phyloP scores from a whole-genome alignment of 2,329 filamentous ascomycete genomes.

The Monosporascus sp. region DNA sequence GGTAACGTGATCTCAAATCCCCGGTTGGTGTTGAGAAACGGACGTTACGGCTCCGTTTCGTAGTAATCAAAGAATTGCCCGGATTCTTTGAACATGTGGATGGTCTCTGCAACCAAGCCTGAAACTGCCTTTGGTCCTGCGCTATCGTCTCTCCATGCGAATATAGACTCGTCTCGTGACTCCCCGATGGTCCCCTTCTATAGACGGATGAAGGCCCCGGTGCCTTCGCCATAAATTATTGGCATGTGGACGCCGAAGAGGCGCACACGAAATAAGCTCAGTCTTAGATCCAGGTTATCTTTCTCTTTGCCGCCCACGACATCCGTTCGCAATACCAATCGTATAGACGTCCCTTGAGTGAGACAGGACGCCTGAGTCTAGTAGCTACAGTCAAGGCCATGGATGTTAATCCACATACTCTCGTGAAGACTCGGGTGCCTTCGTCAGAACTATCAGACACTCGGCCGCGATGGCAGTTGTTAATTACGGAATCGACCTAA shows the following conservation, averaged over 20 bases:
- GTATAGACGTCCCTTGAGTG: neutral
- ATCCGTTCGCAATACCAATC: neutral
- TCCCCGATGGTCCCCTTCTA: neutral
- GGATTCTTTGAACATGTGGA: neutral
- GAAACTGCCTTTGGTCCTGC: neutral
- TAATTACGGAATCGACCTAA: no score
- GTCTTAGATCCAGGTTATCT: neutral
- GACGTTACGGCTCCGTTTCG: neutral
- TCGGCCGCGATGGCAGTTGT: no score
- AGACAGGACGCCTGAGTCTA: neutral
- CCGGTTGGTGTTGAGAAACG: neutral
- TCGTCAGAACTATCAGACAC: no score
- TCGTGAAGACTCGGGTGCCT: no score
- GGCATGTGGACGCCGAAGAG: constrained; percentile 1
- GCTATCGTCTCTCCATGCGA: neutral
- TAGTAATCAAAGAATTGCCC: neutral
- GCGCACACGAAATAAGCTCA: neutral
- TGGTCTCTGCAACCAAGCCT: neutral
- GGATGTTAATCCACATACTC: no score
- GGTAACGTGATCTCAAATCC: neutral
- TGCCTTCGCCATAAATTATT: neutral
- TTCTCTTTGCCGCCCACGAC: neutral
- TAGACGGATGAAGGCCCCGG: neutral
- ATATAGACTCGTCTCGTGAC: neutral
- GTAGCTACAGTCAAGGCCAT: no score